Evolutionary conservation across 495 filamentous ascomycete species (phyloP).

Genomic region (Penicillium bialowiezense): DNA sequence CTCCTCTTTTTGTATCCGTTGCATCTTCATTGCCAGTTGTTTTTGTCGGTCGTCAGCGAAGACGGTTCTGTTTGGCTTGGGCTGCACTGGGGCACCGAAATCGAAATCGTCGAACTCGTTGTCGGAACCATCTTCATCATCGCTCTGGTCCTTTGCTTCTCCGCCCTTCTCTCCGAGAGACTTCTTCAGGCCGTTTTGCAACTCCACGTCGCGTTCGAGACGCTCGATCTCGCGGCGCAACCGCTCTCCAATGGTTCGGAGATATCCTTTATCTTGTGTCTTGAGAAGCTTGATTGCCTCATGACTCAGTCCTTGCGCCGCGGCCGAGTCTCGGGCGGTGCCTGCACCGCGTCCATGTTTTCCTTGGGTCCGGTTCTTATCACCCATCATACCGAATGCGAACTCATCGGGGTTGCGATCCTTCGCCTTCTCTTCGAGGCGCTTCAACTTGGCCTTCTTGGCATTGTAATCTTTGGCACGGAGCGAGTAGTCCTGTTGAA

Average conservation of each 20-base stretch:
- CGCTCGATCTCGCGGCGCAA: slow-evolving; percentile 58
- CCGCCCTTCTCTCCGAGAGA: slow-evolving; percentile 25
- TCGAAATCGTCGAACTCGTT: slow-evolving; percentile 30
- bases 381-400: slow-evolving; percentile 82
- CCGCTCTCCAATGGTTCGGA: slow-evolving; percentile 64
- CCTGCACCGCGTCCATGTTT: slow-evolving; percentile 53
- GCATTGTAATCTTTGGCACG: slow-evolving; percentile 83
- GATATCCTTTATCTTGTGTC: slow-evolving; percentile 91
- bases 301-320: slow-evolving; percentile 44
- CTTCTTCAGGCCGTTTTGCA: slow-evolving; percentile 37
- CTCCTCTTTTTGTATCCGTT: slow-evolving; percentile 16
- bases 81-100: slow-evolving; percentile 26
- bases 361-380: slow-evolving; percentile 48
- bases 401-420: slow-evolving; percentile 97
- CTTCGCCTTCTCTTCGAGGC: slow-evolving; percentile 74
- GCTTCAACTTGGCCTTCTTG: slow-evolving; percentile 78
- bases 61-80: slow-evolving; percentile 45
- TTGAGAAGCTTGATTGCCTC: slow-evolving; percentile 86
- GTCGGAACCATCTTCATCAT: slow-evolving; percentile 24
- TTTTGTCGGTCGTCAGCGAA: slow-evolving; percentile 55
- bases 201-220: slow-evolving; percentile 51
- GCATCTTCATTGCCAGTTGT: slow-evolving; percentile 40
- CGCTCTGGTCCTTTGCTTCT: slow-evolving; percentile 19
- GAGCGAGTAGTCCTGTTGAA: slow-evolving; percentile 77
- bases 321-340: slow-evolving; percentile 39